These are phyloP conservation scores for Phaeosphaeria sp. DNA, from an alignment of 2,329 filamentous ascomycete genomes.

Conservation along the genomic window DNA sequence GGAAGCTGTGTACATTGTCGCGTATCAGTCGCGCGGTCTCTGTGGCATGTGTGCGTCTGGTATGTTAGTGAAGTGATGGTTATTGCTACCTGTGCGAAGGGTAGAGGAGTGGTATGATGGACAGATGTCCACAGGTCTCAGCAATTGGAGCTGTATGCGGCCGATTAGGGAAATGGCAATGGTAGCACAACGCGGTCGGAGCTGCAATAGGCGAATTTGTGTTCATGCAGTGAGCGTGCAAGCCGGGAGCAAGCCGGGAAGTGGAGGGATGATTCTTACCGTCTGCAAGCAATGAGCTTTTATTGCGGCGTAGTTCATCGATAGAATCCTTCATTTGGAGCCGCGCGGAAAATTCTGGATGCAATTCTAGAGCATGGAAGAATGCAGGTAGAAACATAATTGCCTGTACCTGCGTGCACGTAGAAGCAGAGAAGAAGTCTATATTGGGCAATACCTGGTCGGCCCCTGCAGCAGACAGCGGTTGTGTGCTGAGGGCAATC, in stretches of 20 bases:
- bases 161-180: conserved; percentile 13
- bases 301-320: conserved; percentile 10
- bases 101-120: not conserved
- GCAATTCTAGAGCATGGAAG: conserved; percentile 1
- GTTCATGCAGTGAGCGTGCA: conserved; percentile 10
- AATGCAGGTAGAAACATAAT: not conserved
- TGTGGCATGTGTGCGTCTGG: not conserved
- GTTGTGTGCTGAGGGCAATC: conserved; percentile 1
- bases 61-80: not conserved
- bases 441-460: conserved; percentile 9
- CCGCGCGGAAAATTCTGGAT: not conserved
- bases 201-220: conserved; percentile 14
- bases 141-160: conserved; percentile 5
- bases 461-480: conserved; percentile 16
- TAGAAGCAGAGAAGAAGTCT: conserved; percentile 8
- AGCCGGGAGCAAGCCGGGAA: conserved; percentile 5
- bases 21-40: not conserved
- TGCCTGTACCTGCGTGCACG: conserved; percentile 22
- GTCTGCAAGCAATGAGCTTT: conserved; percentile 1
- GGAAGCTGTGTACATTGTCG: not conserved
- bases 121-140: not conserved
- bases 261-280: not conserved
- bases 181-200: conserved; percentile 16
- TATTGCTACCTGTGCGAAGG: not conserved
- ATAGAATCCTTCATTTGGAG: conserved; percentile 6